Conservation (phyloP, 1,284 basidiomycete species). For the Erythrobasidium hasegawianum region DNA sequence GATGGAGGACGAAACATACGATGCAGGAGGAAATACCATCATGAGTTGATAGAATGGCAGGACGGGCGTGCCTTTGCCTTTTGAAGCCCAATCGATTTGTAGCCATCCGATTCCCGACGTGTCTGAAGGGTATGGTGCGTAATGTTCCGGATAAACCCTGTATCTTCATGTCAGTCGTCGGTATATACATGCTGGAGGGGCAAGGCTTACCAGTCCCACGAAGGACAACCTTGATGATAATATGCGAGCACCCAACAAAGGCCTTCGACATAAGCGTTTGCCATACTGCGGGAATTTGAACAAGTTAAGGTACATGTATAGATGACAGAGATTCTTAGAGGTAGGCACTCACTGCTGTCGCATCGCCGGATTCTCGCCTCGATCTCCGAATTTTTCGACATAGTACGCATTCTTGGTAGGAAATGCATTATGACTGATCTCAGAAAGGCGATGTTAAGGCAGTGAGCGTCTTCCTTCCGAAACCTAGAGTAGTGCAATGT, state of each 20-base stretch:
- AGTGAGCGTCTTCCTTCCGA: too few species aligned
- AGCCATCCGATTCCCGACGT: constrained; percentile 42
- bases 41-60: constrained; percentile 94
- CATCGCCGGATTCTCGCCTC: not conserved
- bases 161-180: too few species aligned
- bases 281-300: constrained; percentile 52
- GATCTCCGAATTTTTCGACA: constrained; percentile 12
- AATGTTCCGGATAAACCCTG: constrained; percentile 94
- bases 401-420: constrained; percentile 16
- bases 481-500: too few species aligned
- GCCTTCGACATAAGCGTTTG: constrained; percentile 83
- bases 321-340: too few species aligned
- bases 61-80: constrained; percentile 77
- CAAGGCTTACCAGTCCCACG: constrained; percentile 73
- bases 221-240: constrained; percentile 93
- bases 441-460: too few species aligned
- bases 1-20: too few species aligned
- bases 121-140: constrained; percentile 90
- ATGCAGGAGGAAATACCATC: constrained; percentile 77
- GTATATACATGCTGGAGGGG: too few species aligned
- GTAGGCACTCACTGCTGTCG: constrained; percentile 12
- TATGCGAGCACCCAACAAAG: constrained; percentile 99
- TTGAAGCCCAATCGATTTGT: not conserved
- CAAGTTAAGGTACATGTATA: too few species aligned
- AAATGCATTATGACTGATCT: constrained; percentile 20